Evolutionary conservation across 2,329 filamentous ascomycete genomes (phyloP), one percentile per base, ranked within the genome.

Genomic region (Hymenoscyphus fructigenus): DNA sequence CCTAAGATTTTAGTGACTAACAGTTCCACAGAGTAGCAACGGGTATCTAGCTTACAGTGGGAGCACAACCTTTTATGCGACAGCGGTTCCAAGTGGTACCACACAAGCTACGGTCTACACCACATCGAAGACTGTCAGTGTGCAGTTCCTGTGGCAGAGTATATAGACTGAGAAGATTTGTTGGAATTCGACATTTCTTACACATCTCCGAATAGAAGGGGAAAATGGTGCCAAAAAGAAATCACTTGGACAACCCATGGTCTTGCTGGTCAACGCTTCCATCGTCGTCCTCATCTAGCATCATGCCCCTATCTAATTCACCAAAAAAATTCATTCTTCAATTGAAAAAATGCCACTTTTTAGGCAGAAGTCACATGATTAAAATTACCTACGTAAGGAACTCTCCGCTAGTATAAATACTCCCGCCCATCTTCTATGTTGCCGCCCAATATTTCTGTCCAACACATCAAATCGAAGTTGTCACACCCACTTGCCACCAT

Each of bases 61-160:
- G 29, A 69, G 63, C 17, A 67, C 69, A 6, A 70, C 62, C 15
- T 78, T 77, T 65, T 77, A 76, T 63, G 74, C 76, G 14, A 69
- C 74, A 17, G 71, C 70, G 14, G 62, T 76, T 38, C 76, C 76
- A 44, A 70, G 64, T 50, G 76, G 76, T 17, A 65, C 61, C 7
- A 74, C 69, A 9, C 76, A 78, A 64, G 66, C 71, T 23, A 70
- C 70, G 4, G 69, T 78, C 1, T 74, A 66, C 44, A 76, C 75
- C 15, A 63, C 50, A 58, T 68, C 65, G 29, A 68, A 73, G 14
- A 67, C 66, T 34, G 71, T 74, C 2, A 68, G 68, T 34, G 72
- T 77, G n/a, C 71, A 65, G 2, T 75, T 77, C 61, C 57, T 67
- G 10, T 77, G 76, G 76, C 61, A 69, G 61, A 72, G 67, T 36